Base-by-base conservation (phyloP, 108 stramenopile species). In the Nitzschia putrida region DNA sequence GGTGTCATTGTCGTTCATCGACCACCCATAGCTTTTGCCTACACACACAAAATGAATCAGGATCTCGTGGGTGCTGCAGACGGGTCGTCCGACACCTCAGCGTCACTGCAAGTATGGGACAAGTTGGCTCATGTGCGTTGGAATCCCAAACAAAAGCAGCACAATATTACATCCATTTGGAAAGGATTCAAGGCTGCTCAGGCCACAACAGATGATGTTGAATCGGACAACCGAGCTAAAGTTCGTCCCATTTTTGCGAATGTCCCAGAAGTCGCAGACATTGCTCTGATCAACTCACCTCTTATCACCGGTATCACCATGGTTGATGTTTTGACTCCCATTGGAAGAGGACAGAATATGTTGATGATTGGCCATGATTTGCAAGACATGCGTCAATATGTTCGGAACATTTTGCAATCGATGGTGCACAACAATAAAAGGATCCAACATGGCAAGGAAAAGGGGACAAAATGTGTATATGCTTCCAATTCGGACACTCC, bases 261-360 rank as follows among this genome's bases (percentile, higher is more conserved):
- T 20, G 91, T 89, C 64, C 91, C 94, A 26, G 78, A 88, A 74
- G 87, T 95, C 34, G 72, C 76, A 12, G 89, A 95, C 47, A 95
- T 95, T 79, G 80, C 88, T 39, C 72, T 95, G 34, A 95, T 95
- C 64, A 88, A 95, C 57, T 84, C 76, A 23, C 94, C 94, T 3
- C 25, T 95, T 42, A 66, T 95, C 38, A 92, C 94, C 10, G 94
- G 94, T 10, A 83, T 83, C 12, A 87, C 94, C 40, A 90, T 89
- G 75, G 74, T 95, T 66, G 94, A 95, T 77, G 81, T 88, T 10
- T 59, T 95, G 57, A 88, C 91, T 40, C 94, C 94, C 5, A 88
- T 95, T 66, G 94, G 94, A 34, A 86, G 83, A 59, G 94, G 94
- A 3, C 94, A 95, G 77, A 95, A 95, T 65, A 95, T 91, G 90